Evolutionary conservation across 2,329 filamentous ascomycete genomes (phyloP), one percentile per base, ranked within the genome.

Genomic region (Calonectria hongkongensis): DNA sequence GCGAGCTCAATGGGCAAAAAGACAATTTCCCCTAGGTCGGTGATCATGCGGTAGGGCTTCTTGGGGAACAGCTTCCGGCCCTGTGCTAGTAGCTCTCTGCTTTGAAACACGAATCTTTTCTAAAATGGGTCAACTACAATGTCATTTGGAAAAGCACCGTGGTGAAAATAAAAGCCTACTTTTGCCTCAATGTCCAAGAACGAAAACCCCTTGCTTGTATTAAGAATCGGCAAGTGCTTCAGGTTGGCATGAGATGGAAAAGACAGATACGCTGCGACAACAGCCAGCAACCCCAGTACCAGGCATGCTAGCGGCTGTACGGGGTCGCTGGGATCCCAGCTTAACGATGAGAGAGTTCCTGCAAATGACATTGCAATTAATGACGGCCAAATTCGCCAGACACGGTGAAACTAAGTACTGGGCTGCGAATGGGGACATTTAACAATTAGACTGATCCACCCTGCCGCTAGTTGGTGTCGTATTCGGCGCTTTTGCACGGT

Each of bases 21-120:
- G 2, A 60, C 54, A 60, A 60, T 41, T 4, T 60, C 54, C 6
- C 54, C 54, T 12, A 60, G 54, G 21, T 60, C 54, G 15, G 54
- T 60, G 8, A 60, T 41, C 54, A 60, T 41, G 54, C 54, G 54
- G 13, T 60, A 60, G 3, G 54, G 33, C 15, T 60, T 60, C 21
- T 60, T 41, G 16, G 54, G 54, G 15, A 60, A 60, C 33, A 60
- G 7, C 36, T 43, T 60, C 41, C 54, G 39, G 33, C 54, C 54
- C 6, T 60, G 39, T 39, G 54, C 54, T 6, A 60, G 15, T 2
- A 60, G 54, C 21, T 60, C 54, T 18, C 54, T 41, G 54, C 54
- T 60, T 25, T 60, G 54, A 15, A 60, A 60, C 21, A 43, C 54
- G 21, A 60, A 60, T 41, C n/a, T 41, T 60, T 60, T 60, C 54